These are phyloP conservation scores for Penstemon barbatus DNA, from an alignment of 257 asterid genomes.

Conservation along the genomic window DNA sequence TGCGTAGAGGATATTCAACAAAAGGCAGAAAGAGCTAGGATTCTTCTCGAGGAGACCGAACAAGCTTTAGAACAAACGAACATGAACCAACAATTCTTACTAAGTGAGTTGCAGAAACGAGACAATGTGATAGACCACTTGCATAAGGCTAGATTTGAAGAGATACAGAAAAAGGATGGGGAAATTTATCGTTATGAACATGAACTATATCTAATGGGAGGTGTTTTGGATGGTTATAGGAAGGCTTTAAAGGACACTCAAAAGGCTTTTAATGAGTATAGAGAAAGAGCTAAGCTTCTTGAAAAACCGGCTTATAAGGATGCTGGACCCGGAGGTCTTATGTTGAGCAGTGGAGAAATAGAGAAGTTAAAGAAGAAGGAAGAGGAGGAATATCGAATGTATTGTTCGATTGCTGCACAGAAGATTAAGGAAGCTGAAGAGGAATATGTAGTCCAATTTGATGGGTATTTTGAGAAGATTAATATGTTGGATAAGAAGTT, in stretches of 20 bases:
- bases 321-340: constrained; percentile 74
- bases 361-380: constrained; percentile 48
- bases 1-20: constrained; percentile 68
- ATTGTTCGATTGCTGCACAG: constrained; percentile 49
- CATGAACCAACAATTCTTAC: constrained; percentile 52
- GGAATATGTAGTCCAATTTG: constrained; percentile 31
- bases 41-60: constrained; percentile 51
- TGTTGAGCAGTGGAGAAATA: constrained; percentile 63
- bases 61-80: constrained; percentile 39
- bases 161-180: constrained; percentile 54
- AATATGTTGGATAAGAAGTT: constrained; percentile 45
- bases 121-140: constrained; percentile 48
- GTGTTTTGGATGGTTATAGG: constrained; percentile 66
- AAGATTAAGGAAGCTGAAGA: constrained; percentile 53
- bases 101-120: constrained; percentile 69
- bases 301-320: constrained; percentile 77
- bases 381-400: constrained; percentile 59
- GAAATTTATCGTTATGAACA: constrained; percentile 63
- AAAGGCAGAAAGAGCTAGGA: constrained; percentile 42
- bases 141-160: constrained; percentile 57
- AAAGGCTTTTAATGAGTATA: constrained; percentile 66
- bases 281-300: constrained; percentile 48
- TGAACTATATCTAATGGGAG: constrained; percentile 62
- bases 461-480: constrained; percentile 40
- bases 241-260: constrained; percentile 67